Evolutionary conservation across 768 basidiomycete genomes (phyloP), one percentile per base, ranked within the genome.

Genomic region (Atractiella rhizophila): DNA sequence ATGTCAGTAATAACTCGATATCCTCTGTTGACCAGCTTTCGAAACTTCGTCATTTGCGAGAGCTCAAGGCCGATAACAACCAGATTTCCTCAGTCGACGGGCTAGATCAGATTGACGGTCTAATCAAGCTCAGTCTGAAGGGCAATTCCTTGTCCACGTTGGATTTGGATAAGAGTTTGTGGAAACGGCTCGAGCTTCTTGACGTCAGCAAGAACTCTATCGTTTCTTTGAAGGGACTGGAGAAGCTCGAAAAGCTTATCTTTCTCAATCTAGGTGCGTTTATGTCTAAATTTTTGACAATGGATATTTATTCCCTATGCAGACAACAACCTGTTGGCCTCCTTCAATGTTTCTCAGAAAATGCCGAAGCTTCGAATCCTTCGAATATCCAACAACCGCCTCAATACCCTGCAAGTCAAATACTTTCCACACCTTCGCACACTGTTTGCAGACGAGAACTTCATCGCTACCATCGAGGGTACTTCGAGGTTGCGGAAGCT

Each of bases 401-500:
- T 98, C 49, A 59, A 65, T 37, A 56, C 62, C 43, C 64, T 98
- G 42, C 66, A 81, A 53, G 51, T 64, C 12, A 65, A 65, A 26
- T 59, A 64, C 27, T 69, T 78, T 55, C 63, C 69, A 2, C 73
- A 71, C 57, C 60, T 94, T 52, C 71, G 83, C 49, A 88, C 80
- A 55, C 68, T 98, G 12, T 94, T 91, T 58, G 71, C 78, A 59
- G 91, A 98, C 64, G 73, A 74, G 58, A 88, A 91, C 56, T 57
- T 48, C 8, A 52, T 66, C 9, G 40, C 46, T 3, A 36, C 28
- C 0, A 37, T 64, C 20, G 26, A 32, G 23, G 48, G 42, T 6
- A 42, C 69, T 53, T 65, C 68, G 46, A 64, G 68, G 13, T 60
- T 79, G 51, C 60, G 57, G 37, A 77, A 70, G 59, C 63, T 98